Evolutionary conservation across 1,284 basidiomycete genomes (phyloP).

Genomic region (Sanghuangporus baumii): DNA sequence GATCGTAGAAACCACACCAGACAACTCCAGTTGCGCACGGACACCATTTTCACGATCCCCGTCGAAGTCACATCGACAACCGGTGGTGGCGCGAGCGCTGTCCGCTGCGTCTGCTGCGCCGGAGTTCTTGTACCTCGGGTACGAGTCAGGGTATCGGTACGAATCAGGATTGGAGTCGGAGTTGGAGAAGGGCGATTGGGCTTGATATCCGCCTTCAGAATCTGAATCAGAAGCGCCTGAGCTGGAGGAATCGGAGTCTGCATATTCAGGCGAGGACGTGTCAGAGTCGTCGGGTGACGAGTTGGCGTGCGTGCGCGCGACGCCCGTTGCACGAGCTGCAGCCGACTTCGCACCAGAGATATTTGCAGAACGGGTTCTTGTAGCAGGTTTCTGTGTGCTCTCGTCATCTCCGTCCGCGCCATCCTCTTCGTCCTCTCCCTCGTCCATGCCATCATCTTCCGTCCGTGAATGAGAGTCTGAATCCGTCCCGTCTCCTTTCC

Average conservation of each 20-base stretch:
- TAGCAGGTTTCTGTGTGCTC: background rate
- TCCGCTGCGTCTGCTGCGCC: constrained; percentile 1
- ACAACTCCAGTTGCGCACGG: background rate
- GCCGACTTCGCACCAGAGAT: constrained; percentile 4
- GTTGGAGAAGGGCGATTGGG: background rate
- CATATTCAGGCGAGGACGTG: background rate
- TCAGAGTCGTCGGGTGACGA: background rate
- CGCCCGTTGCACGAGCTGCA: constrained; percentile 9
- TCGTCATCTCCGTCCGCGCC: background rate
- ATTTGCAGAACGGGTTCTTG: constrained; percentile 3
- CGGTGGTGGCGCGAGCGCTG: background rate
- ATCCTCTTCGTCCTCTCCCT: background rate
- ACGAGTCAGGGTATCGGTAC: background rate
- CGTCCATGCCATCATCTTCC: background rate
- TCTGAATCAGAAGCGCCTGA: background rate
- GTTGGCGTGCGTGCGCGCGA: background rate
- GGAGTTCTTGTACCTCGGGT: background rate
- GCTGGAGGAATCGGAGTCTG: background rate
- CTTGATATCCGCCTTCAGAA: background rate
- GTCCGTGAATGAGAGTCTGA: background rate
- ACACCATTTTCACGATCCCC: background rate
- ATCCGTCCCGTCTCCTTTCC: background rate
- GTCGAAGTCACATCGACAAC: background rate
- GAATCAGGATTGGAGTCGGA: background rate
- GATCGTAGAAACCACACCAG: background rate